phyloP scores from a whole-genome alignment of 2,329 filamentous ascomycete genomes.

The Macrophomina phaseolina region DNA sequence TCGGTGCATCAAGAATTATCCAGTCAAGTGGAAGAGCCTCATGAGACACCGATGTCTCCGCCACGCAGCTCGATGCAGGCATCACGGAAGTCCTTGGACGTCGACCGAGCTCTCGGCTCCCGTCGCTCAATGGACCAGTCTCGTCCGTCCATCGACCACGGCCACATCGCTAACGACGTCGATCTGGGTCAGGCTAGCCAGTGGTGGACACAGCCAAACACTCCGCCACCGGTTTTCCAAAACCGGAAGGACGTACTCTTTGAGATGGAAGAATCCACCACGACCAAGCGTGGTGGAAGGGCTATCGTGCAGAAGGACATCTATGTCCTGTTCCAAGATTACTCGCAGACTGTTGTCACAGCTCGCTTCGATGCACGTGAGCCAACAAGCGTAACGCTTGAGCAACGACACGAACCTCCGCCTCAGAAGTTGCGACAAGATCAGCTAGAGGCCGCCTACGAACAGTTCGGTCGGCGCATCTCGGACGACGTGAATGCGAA shows the following conservation, averaged over 20 bases:
- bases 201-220: constrained; percentile 88
- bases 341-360: constrained; percentile 90
- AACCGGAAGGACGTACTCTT: constrained; percentile 81
- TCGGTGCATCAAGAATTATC: constrained; percentile 44
- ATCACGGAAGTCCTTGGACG: constrained; percentile 68
- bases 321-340: constrained; percentile 91
- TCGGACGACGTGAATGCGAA: constrained; percentile 71
- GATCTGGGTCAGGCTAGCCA: constrained; percentile 75
- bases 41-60: constrained; percentile 42
- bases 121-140: constrained; percentile 76
- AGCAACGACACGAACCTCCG: constrained; percentile 86
- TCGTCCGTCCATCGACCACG: constrained; percentile 76
- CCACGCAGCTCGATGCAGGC: constrained; percentile 35
- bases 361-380: constrained; percentile 79
- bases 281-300: constrained; percentile 71
- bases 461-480: constrained; percentile 79
- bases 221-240: constrained; percentile 80
- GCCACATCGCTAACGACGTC: constrained; percentile 86
- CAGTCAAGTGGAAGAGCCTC: constrained; percentile 32
- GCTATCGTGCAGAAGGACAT: constrained; percentile 78
- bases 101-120: constrained; percentile 58
- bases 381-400: constrained; percentile 72
- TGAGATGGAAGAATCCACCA: constrained; percentile 79
- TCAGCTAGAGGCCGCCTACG: constrained; percentile 86
- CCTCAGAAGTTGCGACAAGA: constrained; percentile 85